phyloP scores from a whole-genome alignment of 2,329 filamentous ascomycete species.

The Pyrenophora teres region DNA sequence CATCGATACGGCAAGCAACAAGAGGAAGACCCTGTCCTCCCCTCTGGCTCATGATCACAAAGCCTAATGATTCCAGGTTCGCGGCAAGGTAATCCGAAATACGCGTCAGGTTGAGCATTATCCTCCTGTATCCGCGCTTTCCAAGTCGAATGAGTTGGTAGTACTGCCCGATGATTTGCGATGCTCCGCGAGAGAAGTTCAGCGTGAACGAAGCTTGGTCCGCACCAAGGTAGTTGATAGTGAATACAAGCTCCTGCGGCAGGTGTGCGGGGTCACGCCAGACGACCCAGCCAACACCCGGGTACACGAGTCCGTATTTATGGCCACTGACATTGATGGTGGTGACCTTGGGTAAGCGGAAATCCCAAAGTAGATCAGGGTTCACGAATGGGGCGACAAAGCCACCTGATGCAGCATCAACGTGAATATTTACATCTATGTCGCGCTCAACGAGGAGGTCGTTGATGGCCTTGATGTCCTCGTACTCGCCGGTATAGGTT shows the following conservation, averaged over 20 bases:
- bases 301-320: slow-evolving; percentile 79
- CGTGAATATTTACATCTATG: slow-evolving; percentile 85
- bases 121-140: slow-evolving; percentile 86
- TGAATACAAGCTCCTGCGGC: slow-evolving; percentile 92
- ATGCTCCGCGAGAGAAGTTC: slow-evolving; percentile 95
- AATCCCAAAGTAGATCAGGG: slow-evolving; percentile 87
- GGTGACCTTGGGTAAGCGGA: slow-evolving; percentile 83
- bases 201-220: slow-evolving; percentile 95
- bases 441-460: slow-evolving; percentile 76
- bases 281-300: slow-evolving; percentile 91
- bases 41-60: slow-evolving; percentile 84
- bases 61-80: slow-evolving; percentile 74
- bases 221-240: slow-evolving; percentile 97
- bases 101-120: slow-evolving; percentile 92
- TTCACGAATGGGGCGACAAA: slow-evolving; percentile 92
- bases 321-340: slow-evolving; percentile 95
- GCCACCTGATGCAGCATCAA: slow-evolving; percentile 89
- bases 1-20: slow-evolving; percentile 81
- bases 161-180: slow-evolving; percentile 94
- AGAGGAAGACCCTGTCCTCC: slow-evolving; percentile 80
- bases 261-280: slow-evolving; percentile 73
- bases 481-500: slow-evolving; percentile 92
- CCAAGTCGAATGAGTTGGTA: slow-evolving; percentile 96
- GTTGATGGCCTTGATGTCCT: slow-evolving; percentile 90
- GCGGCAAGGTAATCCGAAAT: slow-evolving; percentile 85